These are phyloP conservation scores for Crithidia expoeki DNA, from an alignment of 208 protist genomes.

Conservation along the genomic window DNA sequence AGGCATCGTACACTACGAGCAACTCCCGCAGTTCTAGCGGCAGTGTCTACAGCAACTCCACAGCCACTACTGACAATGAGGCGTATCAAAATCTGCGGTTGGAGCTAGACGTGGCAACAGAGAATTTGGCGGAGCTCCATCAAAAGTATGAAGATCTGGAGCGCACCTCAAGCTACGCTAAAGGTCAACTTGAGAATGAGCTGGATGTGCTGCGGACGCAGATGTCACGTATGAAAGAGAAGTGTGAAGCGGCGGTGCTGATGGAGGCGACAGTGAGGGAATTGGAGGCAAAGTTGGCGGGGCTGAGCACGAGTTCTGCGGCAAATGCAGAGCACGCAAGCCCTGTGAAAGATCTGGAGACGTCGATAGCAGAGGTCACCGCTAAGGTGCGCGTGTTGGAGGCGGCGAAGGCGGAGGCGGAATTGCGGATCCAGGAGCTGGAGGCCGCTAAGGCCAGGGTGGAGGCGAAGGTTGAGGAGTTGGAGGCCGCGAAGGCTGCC, in stretches of 20 bases:
- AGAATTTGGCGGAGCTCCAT: conserved; percentile 32
- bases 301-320: neutral
- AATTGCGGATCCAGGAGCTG: neutral
- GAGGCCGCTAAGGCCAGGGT: neutral
- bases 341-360: conserved; percentile 9
- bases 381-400: neutral
- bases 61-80: conserved; percentile 37
- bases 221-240: conserved; percentile 5
- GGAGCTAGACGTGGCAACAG: conserved; percentile 32
- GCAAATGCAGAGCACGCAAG: neutral
- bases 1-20: conserved; percentile 38
- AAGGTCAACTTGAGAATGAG: conserved; percentile 29
- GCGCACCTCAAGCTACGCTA: conserved; percentile 31
- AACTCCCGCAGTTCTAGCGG: conserved; percentile 30
- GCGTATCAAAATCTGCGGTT: conserved; percentile 31
- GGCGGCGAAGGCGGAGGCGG: neutral
- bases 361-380: neutral
- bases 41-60: conserved; percentile 32
- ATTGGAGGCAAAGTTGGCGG: conserved; percentile 8
- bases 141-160: conserved; percentile 37
- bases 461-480: neutral
- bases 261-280: conserved; percentile 3
- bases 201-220: conserved; percentile 21
- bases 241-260: neutral
- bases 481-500: neutral